These are phyloP conservation scores for Lobosporangium transversale DNA, from an alignment of 192 early-diverging fungal species.

Conservation along the genomic window DNA sequence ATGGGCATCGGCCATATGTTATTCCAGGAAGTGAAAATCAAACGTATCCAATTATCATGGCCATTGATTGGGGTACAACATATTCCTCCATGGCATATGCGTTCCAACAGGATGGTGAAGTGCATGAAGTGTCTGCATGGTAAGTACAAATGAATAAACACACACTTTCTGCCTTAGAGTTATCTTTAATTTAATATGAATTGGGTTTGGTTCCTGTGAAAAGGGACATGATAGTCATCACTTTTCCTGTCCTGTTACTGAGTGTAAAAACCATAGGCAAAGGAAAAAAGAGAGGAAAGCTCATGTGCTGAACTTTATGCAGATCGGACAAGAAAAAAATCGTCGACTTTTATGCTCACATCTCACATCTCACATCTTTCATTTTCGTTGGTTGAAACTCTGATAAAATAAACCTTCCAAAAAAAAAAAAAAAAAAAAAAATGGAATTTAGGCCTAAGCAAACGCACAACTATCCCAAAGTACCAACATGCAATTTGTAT, in stretches of 20 bases:
- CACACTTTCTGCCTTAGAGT: background rate
- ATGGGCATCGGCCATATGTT: constrained; percentile 33
- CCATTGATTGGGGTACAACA: constrained; percentile 60
- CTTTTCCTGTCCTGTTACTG: no score
- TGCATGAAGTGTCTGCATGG: constrained; percentile 57
- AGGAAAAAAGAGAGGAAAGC: no score
- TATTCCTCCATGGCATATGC: constrained; percentile 65
- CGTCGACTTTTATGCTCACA: no score
- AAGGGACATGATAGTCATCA: no score
- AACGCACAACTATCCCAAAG: constrained; percentile 58
- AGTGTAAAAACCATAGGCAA: no score
- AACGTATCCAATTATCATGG: constrained; percentile 52
- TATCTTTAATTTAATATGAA: background rate
- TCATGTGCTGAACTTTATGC: no score
- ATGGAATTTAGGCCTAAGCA: constrained; percentile 63
- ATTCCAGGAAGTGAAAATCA: constrained; percentile 33
- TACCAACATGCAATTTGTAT: constrained; percentile 58
- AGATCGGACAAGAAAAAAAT: no score
- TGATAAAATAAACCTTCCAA: no score
- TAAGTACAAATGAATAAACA: constrained; percentile 7
- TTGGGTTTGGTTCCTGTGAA: constrained; percentile 46
- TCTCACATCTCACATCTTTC: no score
- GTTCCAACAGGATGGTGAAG: constrained; percentile 61
- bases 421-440: no score
- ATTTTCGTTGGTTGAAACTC: no score